Evolutionary conservation across 202 grass and related monocot species (phyloP).

Genomic region (Schoenoplectus triqueter): DNA sequence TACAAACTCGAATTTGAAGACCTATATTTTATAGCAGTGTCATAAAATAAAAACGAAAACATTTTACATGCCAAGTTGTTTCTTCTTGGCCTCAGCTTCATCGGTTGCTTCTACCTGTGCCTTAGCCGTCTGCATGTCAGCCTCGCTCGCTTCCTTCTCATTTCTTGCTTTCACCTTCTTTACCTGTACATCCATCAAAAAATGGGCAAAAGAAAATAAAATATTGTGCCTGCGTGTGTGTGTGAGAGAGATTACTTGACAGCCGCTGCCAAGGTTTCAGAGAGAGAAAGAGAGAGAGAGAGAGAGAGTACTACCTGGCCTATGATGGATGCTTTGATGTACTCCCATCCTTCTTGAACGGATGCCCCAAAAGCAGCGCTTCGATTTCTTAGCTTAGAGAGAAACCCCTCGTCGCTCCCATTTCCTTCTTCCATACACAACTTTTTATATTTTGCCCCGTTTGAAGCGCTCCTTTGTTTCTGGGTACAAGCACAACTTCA

Average conservation of each 20-base stretch:
- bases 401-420: slow-evolving; percentile 27
- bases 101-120: slow-evolving; percentile 83
- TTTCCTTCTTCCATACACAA: slow-evolving; percentile 33
- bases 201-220: neutral
- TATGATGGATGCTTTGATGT: slow-evolving; percentile 58
- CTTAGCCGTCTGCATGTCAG: slow-evolving; percentile 62
- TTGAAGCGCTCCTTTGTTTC: no score
- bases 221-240: neutral
- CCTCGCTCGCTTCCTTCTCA: slow-evolving; percentile 78
- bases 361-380: slow-evolving; percentile 49
- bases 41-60: neutral
- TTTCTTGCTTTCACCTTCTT: slow-evolving; percentile 62
- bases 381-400: slow-evolving; percentile 45
- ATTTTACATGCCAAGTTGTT: slow-evolving; percentile 44
- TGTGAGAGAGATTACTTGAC: no score
- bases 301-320: slow-evolving; percentile 44
- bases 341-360: slow-evolving; percentile 57
- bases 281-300: no score
- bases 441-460: neutral
- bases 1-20: neutral
- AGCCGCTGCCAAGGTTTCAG: no score
- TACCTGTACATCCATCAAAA: slow-evolving; percentile 35
- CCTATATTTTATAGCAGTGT: neutral
- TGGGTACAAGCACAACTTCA: neutral
- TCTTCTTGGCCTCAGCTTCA: slow-evolving; percentile 76